Evolutionary conservation across 768 basidiomycete species (phyloP).

Genomic region (Amyloporia xantha): DNA sequence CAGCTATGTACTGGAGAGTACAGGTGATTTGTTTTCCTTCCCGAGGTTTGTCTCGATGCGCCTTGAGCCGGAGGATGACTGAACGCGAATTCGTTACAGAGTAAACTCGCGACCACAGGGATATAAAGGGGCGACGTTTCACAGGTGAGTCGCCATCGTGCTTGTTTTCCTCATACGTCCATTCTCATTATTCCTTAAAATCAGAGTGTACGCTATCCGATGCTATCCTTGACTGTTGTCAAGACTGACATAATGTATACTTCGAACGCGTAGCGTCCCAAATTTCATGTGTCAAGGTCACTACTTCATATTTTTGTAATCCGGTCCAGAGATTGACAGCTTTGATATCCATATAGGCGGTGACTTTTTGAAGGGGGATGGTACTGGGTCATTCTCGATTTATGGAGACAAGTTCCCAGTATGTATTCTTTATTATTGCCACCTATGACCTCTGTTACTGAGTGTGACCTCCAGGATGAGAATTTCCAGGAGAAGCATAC

Average conservation of each 20-base stretch:
- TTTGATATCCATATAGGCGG: constrained; percentile 51
- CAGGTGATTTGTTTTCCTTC: constrained; percentile 40
- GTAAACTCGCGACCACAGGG: constrained; percentile 84
- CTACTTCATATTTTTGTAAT: no score
- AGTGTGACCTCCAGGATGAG: constrained; percentile 69
- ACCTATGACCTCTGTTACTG: not conserved
- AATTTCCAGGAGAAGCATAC: constrained; percentile 90
- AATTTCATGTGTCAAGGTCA: constrained; percentile 98
- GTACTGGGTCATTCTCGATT: constrained; percentile 94
- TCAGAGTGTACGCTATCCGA: constrained; percentile 56
- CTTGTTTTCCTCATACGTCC: no score
- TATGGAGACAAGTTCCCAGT: constrained; percentile 94
- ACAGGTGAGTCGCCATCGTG: constrained; percentile 55
- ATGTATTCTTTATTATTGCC: constrained; percentile 17
- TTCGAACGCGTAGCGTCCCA: constrained; percentile 52
- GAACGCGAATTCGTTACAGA: constrained; percentile 28
- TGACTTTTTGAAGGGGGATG: constrained; percentile 91
- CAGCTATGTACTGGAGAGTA: constrained; percentile 98
- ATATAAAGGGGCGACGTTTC: constrained; percentile 88
- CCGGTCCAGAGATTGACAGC: no score
- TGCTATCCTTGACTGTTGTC: not conserved
- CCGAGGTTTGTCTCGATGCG: constrained; percentile 12
- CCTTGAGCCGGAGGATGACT: not conserved
- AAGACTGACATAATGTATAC: no score
- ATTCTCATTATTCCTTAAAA: no score